These are phyloP conservation scores for Tausonia pullulans DNA, from an alignment of 1,284 basidiomycete genomes.

Conservation along the genomic window DNA sequence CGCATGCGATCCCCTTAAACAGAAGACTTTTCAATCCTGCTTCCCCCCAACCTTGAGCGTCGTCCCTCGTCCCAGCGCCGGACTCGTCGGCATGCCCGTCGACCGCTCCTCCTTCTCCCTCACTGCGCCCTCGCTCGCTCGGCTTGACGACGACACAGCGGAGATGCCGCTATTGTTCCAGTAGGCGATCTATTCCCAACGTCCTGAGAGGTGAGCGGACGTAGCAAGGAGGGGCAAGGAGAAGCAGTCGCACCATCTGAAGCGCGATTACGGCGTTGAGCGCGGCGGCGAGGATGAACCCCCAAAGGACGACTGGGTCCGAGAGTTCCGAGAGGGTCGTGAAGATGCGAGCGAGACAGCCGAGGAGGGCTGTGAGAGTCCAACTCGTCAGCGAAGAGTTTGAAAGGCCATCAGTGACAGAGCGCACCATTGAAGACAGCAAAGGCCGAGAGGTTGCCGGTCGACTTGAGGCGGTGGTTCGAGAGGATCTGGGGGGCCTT, in stretches of 20 bases:
- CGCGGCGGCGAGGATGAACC: slow-evolving; percentile 64
- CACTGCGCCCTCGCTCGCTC: not conserved
- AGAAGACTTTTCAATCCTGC: no score
- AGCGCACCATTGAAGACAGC: slow-evolving; percentile 50
- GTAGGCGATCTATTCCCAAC: not conserved
- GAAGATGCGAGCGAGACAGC: slow-evolving; percentile 77
- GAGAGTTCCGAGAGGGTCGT: slow-evolving; percentile 78
- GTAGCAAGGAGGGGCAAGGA: no score
- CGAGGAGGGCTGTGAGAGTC: slow-evolving; percentile 45
- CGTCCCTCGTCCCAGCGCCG: no score
- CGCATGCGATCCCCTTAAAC: no score
- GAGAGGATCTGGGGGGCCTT: slow-evolving; percentile 78
- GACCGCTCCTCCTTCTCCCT: no score
- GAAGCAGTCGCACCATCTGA: slow-evolving; percentile 49
- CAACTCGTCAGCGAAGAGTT: not conserved
- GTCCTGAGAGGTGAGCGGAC: no score
- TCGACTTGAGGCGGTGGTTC: slow-evolving; percentile 60
- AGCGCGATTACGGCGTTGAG: slow-evolving; percentile 66
- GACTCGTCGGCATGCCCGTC: no score
- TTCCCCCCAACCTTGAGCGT: no score
- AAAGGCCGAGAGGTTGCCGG: slow-evolving; percentile 81
- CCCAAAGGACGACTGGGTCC: slow-evolving; percentile 63
- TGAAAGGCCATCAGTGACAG: not conserved
- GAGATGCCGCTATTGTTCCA: slow-evolving; percentile 5
- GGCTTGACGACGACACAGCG: not conserved